Base-by-base conservation (phyloP, 2,329 filamentous ascomycete genomes). In the Macroventuria anomochaeta region DNA sequence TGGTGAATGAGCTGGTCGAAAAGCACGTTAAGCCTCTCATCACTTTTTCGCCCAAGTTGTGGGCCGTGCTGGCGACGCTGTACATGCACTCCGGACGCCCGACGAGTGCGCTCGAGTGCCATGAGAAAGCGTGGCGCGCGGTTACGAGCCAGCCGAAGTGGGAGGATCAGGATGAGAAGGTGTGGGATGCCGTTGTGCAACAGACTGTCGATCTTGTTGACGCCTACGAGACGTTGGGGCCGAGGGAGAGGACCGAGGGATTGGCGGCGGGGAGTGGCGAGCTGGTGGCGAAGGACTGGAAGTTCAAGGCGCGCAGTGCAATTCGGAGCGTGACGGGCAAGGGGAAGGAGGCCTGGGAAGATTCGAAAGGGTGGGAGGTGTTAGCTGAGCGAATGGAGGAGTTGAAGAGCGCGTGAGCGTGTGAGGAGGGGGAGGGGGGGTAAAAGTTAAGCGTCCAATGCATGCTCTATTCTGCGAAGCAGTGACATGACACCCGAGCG, bases 121-220 rank as follows among this genome's bases (percentile, higher is more conserved):
- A 93, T 25, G 95, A 97, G 76, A 93, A 93, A 70, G 91, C 88
- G 0, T 99, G 93, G 93, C 84, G 95, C 2, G 86, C 89, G 0
- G 84, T 88, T 0, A 79, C 83, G 0, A 79, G 81, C 43, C 76
- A 84, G 62, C 79, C 85, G 0, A 78, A 79, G 3, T 81, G 77
- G 75, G 80, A 82, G 58, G 79, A 84, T 23, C 83, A 84, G 33
- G 83, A 86, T 12, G 80, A 83, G 59, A 80, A 80, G 36, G 83
- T 83, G 15, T 96, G 91, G 90, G 78, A 85, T 54, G 80, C 81
- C 0, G 85, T 96, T 4, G 90, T 96, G 2, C 81, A 85, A 57
- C 85, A 90, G 44, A 97, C 95, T 0, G 85, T 92, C 50, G 87
- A 91, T 69, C 76, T 97, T 34, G 90, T 95, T 0, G 87, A 90